These are phyloP conservation scores for Metroxylon sagu DNA, from an alignment of 176 grass and related monocot genomes.

Conservation along the genomic window DNA sequence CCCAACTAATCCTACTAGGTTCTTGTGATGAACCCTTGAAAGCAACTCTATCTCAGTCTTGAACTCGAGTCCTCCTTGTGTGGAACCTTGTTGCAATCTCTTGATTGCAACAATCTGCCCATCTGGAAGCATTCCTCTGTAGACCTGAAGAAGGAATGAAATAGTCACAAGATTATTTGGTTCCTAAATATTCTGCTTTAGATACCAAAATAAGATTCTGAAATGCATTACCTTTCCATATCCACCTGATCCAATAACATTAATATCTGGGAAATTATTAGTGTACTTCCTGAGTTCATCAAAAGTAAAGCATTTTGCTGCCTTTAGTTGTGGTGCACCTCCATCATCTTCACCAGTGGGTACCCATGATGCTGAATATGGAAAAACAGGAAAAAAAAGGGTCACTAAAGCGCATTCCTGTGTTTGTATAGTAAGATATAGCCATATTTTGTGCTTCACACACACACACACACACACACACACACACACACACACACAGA, in stretches of 20 bases:
- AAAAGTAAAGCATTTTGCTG: conserved; percentile 47
- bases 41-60: conserved; percentile 93
- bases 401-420: neutral
- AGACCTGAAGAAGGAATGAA: conserved; percentile 33
- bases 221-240: conserved; percentile 53
- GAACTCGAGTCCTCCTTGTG: conserved; percentile 79
- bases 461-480: no score
- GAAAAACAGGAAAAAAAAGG: neutral
- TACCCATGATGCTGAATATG: conserved; percentile 59
- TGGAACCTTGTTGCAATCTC: conserved; percentile 66
- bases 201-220: conserved; percentile 3
- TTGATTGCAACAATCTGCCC: conserved; percentile 72
- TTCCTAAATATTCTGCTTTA: neutral
- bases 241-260: conserved; percentile 62
- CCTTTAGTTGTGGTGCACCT: conserved; percentile 51
- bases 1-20: conserved; percentile 69
- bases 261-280: conserved; percentile 65
- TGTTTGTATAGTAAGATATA: neutral
- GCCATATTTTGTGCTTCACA: no score
- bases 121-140: conserved; percentile 60
- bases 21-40: conserved; percentile 83
- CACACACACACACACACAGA: no score
- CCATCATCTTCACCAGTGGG: conserved; percentile 48
- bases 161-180: neutral
- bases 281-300: conserved; percentile 71